These are phyloP conservation scores for Cladophialophora chaetospira DNA, from an alignment of 2,329 filamentous ascomycete species.

Conservation along the genomic window DNA sequence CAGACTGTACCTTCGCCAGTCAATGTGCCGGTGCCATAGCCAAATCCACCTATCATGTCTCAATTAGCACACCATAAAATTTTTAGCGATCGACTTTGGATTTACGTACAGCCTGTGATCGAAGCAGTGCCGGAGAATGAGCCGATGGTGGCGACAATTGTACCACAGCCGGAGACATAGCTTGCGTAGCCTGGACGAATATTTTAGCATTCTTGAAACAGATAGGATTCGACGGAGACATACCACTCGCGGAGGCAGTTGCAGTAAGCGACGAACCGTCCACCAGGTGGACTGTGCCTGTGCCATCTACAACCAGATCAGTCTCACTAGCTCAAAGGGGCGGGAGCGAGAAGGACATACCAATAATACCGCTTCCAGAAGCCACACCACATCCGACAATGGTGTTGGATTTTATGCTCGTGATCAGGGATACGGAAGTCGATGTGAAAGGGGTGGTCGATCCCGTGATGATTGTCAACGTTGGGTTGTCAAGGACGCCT, in stretches of 20 bases:
- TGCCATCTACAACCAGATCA: slow-evolving; percentile 14
- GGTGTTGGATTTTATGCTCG: slow-evolving; percentile 18
- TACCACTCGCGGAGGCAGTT: slow-evolving; percentile 23
- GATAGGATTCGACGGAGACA: not conserved
- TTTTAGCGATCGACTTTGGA: not conserved
- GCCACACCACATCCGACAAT: slow-evolving; percentile 29
- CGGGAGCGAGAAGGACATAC: slow-evolving; percentile 15
- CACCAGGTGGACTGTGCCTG: slow-evolving; percentile 19
- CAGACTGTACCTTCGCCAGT: slow-evolving; percentile 31
- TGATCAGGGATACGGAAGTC: slow-evolving; percentile 14
- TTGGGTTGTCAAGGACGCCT: slow-evolving; percentile 13
- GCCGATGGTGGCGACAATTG: slow-evolving; percentile 27
- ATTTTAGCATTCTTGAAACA: not conserved
- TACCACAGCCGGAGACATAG: slow-evolving; percentile 28
- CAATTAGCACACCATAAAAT: not conserved
- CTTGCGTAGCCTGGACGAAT: slow-evolving; percentile 17
- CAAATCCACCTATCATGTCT: slow-evolving; percentile 22
- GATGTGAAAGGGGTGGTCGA: not conserved
- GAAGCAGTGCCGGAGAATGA: slow-evolving; percentile 27
- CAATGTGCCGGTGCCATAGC: slow-evolving; percentile 27
- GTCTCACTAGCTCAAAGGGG: not conserved
- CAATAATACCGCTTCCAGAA: slow-evolving; percentile 26
- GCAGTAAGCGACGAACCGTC: slow-evolving; percentile 9
- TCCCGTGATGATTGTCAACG: slow-evolving; percentile 22
- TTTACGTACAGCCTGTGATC: slow-evolving; percentile 29